These are phyloP conservation scores for Lactifluus pinguis DNA, from an alignment of 768 basidiomycete species.

Conservation along the genomic window DNA sequence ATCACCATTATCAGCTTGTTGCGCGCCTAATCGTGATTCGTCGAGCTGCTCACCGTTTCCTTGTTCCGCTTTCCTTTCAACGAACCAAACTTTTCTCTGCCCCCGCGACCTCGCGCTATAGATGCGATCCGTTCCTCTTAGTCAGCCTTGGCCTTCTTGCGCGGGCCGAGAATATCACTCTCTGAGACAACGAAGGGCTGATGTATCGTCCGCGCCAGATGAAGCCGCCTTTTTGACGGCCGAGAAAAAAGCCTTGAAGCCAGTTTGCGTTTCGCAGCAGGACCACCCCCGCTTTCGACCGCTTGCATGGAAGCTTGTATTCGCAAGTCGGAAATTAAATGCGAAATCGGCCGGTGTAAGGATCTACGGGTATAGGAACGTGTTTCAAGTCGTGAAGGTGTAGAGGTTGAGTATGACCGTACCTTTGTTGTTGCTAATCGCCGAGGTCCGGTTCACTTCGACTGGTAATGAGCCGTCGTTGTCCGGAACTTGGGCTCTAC, in stretches of 20 bases:
- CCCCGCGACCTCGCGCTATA: constrained; percentile 88
- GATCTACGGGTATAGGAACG: too few relatives aligned
- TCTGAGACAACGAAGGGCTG: constrained; percentile 70
- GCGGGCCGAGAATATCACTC: constrained; percentile 84
- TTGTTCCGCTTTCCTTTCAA: constrained; percentile 89
- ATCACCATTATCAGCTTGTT: constrained; percentile 98
- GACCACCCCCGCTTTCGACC: constrained; percentile 59
- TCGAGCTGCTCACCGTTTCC: constrained; percentile 71
- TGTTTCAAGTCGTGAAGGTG: too few relatives aligned
- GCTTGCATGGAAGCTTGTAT: constrained; percentile 69
- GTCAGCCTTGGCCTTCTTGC: constrained; percentile 87
- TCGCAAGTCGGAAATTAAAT: too few relatives aligned
- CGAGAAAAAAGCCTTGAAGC: constrained; percentile 70
- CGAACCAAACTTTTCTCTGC: constrained; percentile 87
- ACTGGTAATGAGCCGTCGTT: too few relatives aligned
- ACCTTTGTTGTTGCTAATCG: too few relatives aligned
- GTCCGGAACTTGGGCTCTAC: too few relatives aligned
- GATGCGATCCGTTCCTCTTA: constrained; percentile 91
- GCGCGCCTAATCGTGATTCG: constrained; percentile 85
- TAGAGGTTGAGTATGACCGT: too few relatives aligned
- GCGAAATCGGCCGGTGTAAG: too few relatives aligned
- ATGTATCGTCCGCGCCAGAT: constrained; percentile 33
- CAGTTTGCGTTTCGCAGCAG: constrained; percentile 82
- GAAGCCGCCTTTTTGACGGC: constrained; percentile 51
- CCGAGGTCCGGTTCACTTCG: too few relatives aligned